Base-by-base conservation (phyloP, 192 early-diverging fungal genomes). In the Podila clonocystis region DNA sequence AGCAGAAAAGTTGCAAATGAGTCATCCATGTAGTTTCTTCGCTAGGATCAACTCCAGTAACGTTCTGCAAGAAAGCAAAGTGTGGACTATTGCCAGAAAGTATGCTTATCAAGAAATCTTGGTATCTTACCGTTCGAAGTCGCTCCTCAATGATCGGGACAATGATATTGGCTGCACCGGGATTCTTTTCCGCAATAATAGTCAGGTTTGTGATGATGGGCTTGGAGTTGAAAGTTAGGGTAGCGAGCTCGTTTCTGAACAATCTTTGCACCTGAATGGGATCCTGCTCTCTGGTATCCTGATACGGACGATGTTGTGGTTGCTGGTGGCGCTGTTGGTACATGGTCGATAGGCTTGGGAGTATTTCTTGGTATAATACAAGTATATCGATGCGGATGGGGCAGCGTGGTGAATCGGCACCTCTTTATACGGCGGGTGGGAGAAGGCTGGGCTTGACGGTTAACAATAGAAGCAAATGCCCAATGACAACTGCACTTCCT, bases 181-280 rank as follows among this genome's bases (percentile, higher is more conserved):
- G 38, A 82, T 94, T 93, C 67, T 94, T 91, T 67, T 91, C 88
- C 4, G 97, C 97, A 55, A 92, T 87, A 57, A 93, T 94, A 13
- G 97, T 97, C 69, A 98, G 85, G 61, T 90, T 91, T 45, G 91
- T 95, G 79, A 98, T 98, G 74, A 98, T 96, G 13, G 97, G 97
- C 63, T 93, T 93, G 50, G 92, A 94, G 84, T 95, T 97, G 83
- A 97, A 96, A 1, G 96, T 97, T 63, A 98, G 87, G 17, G 96
- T 93, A 19, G 77, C 75, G 28, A 98, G 85, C 30, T 89, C 87
- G 38, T 75, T 84, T 57, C 88, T 82, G 73, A 91, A 95, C 58
- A 89, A 82, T 59, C 88, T 86, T 20, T 87, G 88, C 41, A 94
- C 74, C 11, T 61, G 30, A 19, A 70, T 52, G 3, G 74, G 74